Base-by-base conservation (phyloP, 2,329 filamentous ascomycete species). In the Aspergillus luchuensis region DNA sequence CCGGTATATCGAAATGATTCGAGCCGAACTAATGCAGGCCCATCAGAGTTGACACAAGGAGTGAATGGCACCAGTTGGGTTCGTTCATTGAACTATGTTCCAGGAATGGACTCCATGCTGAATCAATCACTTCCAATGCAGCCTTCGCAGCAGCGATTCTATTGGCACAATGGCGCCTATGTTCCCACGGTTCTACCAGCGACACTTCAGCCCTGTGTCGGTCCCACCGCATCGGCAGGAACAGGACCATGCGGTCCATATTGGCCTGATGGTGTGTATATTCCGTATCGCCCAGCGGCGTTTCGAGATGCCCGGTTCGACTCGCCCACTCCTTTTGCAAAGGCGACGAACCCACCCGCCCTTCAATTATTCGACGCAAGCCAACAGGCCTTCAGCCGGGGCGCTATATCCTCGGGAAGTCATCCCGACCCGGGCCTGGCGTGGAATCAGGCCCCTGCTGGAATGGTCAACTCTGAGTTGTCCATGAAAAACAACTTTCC, bases 181-280 rank as follows among this genome's bases (percentile, higher is more conserved):
- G 76, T 86, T 19, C 85, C 85, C 11, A 87, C 83, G 2, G 85
- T 85, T 8, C 77, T 88, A 13, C 84, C 88, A 51, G 84, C 87
- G 30, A 77, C 82, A 23, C 79, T 85, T 60, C 86, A 87, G 54
- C 82, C 84, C 64, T 81, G 80, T 58, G 75, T 84, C 53, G 85
- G 84, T 2, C 84, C 85, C 28, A 87, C 85, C 7, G 84, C 84
- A 30, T 83, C 85, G 2, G 84, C 84, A 56, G 81, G 82, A 30
- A 80, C 81, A 57, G 83, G 83, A 8, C 80, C 82, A 5, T 87
- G 85, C 72, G 85, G 85, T 0, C 85, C 85, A 28, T 87, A 87
- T 68, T 88, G 85, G 84, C 84, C 85, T 19, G 83, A 87, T 77
- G 85, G 85, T n/a, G 84, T 81, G 8, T 86, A 82, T 66, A 82